Evolutionary conservation across 2,329 filamentous ascomycete species (phyloP), one percentile per base, ranked within the genome.

Genomic region (Phialocephala sp.): DNA sequence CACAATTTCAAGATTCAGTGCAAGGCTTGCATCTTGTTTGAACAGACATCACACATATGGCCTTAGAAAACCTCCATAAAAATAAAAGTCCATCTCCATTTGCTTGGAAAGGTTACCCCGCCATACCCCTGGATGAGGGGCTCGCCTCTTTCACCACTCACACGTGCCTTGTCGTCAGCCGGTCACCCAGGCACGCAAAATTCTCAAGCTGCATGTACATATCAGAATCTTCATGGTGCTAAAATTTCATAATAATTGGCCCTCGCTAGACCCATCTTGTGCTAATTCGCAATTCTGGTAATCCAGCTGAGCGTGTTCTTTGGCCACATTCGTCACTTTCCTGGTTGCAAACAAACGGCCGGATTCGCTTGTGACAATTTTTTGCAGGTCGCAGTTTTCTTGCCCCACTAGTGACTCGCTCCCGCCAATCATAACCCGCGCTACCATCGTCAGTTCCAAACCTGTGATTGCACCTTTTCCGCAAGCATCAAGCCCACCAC

Each of bases 181-280:
- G 43, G 63, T 65, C 66, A 65, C 11, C 58, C 62, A 65, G 62
- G 62, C 59, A 65, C 36, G 66, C 66, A 66, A 55, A 68, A 63
- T 68, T 68, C 66, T 68, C 66, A 68, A 64, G 64, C 55, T 64
- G 66, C 66, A 68, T 64, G 32, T 27, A n/a, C 8, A 32, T 39
- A 59, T 15, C 60, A 58, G 39, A 64, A 56, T 63, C 59, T 63
- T 60, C 60, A 58, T 43, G n/a, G 60, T 41, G 37, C 37, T 41
- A 45, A 47, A 24, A 50, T 37, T 37, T 54, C 52, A 56, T 58
- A 52, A 47, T 18, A 58, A 57, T 55, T 56, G 57, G 45, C 32
- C 50, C 20, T 41, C 35, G n/a, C 59, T 62, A 65, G 27, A 18
- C 58, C 52, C 1, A 45, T 58, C 36, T 37, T 6, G 55, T 60